Evolutionary conservation across 2,329 filamentous ascomycete species (phyloP), one percentile per base, ranked within the genome.

Genomic region (Penicillium corylophilum): DNA sequence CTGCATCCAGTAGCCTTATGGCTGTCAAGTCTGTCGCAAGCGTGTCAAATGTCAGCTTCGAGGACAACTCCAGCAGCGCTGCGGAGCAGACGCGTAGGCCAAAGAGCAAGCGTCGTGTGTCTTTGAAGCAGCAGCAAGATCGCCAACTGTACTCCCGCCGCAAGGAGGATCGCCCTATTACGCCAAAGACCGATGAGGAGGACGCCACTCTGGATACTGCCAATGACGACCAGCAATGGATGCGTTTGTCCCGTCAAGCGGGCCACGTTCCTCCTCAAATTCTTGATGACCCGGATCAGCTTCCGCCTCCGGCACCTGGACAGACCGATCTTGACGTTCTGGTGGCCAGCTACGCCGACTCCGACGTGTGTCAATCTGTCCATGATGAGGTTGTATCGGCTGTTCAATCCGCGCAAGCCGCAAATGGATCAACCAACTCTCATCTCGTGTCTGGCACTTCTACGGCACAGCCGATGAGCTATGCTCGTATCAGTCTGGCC

Each of bases 1-100:
- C 90, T 18, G 87, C 89, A 2, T 89, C 90, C 18, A 96, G 90
- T 74, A 96, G 91, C 67, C 89, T 90, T 9, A 83, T 87, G 53
- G 90, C 89, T 7, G 86, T 96, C 59, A 96, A 96, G 73, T 96
- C 92, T 1, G 87, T 96, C 57, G 86, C 89, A 1, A 96, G 92
- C 69, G 79, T 89, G 31, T 92, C 89, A 50, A 89, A 87, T 29
- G 82, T 80, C 29, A 95, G 88, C 68, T 79, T 86, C 3, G 88
- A 85, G 22, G 87, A 88, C 28, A 76, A 73, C 40, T 86, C 86
- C 23, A 87, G 81, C 55, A 77, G 79, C 41, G 77, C 79, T 3
- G 82, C 86, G 46, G 82, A 81, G 3, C 81, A 84, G 0, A 78
- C 82, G 23, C 76, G 83, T 5, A 81, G 89, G 46, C 88, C 87